A percentile compares a stretch with the other conserved stretches of the same genome.
phyloP scores from a whole-genome alignment of 2,329 filamentous ascomycete genomes.

The Colletotrichum godetiae region DNA sequence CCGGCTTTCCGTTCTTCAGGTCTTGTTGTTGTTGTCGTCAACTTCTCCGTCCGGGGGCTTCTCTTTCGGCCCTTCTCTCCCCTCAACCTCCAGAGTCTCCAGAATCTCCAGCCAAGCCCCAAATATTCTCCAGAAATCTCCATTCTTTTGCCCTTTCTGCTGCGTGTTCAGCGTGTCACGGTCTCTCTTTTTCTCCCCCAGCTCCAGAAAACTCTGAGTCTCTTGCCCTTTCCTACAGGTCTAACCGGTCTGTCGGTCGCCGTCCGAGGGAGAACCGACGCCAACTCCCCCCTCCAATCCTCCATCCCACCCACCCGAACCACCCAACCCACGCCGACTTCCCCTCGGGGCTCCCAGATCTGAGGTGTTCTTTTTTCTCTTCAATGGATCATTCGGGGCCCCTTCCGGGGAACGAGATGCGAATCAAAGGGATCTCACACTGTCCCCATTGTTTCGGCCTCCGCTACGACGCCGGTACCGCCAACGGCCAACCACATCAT shows the following conservation, averaged over 20 bases:
- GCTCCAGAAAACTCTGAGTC: not conserved
- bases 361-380: not conserved
- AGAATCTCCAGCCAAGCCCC: conserved; percentile 27
- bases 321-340: not conserved
- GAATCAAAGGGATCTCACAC: not conserved
- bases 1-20: not conserved
- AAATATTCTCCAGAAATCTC: conserved; percentile 33
- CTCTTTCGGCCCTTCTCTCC: conserved; percentile 32
- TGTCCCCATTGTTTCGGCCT: conserved; percentile 20
- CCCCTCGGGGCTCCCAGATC: conserved; percentile 30
- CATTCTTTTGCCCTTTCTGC: conserved; percentile 12
- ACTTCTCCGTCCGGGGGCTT: not conserved
- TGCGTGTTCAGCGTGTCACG: not conserved
- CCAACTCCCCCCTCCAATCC: not conserved
- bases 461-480: not conserved
- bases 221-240: conserved; percentile 25
- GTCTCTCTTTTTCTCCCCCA: not conserved
- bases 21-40: not conserved
- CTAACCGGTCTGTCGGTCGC: conserved; percentile 30
- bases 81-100: conserved; percentile 9
- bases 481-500: conserved; percentile 14
- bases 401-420: conserved; percentile 9
- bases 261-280: conserved; percentile 16
- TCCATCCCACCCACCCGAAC: not conserved
- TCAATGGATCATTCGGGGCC: conserved; percentile 15